Base-by-base conservation (phyloP, 1,284 basidiomycete species). In the Butyriboletus appendiculatus region DNA sequence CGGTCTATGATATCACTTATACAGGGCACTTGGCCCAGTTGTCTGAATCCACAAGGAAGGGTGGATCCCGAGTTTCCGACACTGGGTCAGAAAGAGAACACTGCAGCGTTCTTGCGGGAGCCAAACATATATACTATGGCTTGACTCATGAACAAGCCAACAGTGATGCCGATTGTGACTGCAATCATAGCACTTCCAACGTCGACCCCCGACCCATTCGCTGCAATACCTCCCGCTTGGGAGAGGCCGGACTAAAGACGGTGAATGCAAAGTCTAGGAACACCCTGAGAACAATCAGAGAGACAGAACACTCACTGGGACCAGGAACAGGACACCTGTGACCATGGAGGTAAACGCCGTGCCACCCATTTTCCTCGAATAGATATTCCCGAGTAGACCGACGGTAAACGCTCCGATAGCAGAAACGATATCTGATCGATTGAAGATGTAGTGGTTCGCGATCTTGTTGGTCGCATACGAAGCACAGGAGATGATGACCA, bases 261-360 rank as follows among this genome's bases (percentile, higher is more conserved):
- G 55, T 46, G 46, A 61, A 34, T 28, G 33, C 46, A 20, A 24
- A 35, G n/a, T 58, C 16, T 60, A 37, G 22, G 50, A 28, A 52
- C 35, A 35, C 42, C 53, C 28, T 45, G 8, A 28, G 30, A 48
- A 18, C 46, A 18, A 26, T 48, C 11, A 2, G 11, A 43, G 18
- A 51, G 44, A 52, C 38, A 34, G 12, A 41, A 28, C 38, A 73
- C 88, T 68, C 63, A 91, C 87, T 16, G 90, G 91, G 34, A 94
- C 89, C 57, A 94, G 75, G 74, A 94, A 92, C 59, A 92, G 72
- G 15, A 94, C 90, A 48, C 92, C 92, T 5, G 90, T 89, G 30
- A 92, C 90, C 90, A 93, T 94, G 5, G 87, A 87, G 6, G 91
- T 92, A 72, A 94, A 94, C 24, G 92, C 92, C 5, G 92, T 94